Conservation (phyloP, 345 rosid species). For the Salix caprea region DNA sequence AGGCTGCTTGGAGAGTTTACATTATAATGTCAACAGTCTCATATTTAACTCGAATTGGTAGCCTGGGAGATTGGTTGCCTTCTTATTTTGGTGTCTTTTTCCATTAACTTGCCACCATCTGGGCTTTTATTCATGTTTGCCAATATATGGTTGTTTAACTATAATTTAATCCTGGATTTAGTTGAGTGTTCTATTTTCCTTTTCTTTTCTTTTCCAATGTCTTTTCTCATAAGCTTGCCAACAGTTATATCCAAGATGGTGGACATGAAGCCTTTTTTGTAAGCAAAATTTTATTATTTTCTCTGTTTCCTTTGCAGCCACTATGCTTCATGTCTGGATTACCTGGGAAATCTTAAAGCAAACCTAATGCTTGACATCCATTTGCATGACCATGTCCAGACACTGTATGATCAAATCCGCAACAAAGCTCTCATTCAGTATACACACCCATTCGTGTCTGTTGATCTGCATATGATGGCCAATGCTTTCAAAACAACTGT, state of each 20-base stretch:
- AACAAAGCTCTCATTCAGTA: conserved; percentile 95
- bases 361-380: conserved; percentile 87
- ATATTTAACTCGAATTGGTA: neutral
- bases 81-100: neutral
- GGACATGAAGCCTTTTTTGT: neutral
- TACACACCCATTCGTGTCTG: conserved; percentile 96
- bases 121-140: neutral
- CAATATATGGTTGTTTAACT: neutral
- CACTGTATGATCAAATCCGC: conserved; percentile 87
- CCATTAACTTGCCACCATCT: neutral
- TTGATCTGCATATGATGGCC: conserved; percentile 94
- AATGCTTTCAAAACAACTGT: conserved; percentile 90
- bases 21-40: neutral
- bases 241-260: neutral
- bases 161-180: neutral
- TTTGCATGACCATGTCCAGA: conserved; percentile 82
- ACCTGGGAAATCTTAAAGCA: conserved; percentile 80
- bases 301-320: conserved; percentile 50
- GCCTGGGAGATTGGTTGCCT: neutral
- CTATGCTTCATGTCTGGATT: conserved; percentile 88
- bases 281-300: neutral
- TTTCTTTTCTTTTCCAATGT: neutral
- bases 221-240: neutral
- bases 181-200: neutral
- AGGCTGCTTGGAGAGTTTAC: neutral